Conservation (phyloP, 306 rosid genomes). For the Acacia melanoxylon region DNA sequence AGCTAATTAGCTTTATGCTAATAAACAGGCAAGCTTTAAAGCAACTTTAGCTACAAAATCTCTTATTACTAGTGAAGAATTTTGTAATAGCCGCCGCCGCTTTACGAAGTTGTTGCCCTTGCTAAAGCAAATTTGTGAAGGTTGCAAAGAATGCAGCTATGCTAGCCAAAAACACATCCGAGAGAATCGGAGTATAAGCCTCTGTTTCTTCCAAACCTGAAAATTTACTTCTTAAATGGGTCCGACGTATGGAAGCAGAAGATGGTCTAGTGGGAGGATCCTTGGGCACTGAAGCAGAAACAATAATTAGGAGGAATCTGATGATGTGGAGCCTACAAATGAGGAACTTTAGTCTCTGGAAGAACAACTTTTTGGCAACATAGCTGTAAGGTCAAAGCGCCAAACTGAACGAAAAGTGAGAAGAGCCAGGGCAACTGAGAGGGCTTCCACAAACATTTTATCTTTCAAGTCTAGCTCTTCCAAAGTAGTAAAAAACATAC, state of each 20-base stretch:
- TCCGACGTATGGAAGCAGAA: conserved; percentile 53
- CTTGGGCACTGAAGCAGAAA: conserved; percentile 36
- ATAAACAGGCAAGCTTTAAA: conserved; percentile 57
- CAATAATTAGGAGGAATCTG: conserved; percentile 43
- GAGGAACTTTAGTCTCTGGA: conserved; percentile 69
- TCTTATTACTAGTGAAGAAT: conserved; percentile 80
- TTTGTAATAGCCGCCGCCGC: conserved; percentile 80
- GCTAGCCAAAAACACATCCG: conserved; percentile 46
- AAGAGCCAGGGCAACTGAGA: conserved; percentile 84
- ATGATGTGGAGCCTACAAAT: conserved; percentile 46
- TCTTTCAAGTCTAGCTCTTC: conserved; percentile 65
- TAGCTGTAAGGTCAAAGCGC: conserved; percentile 80
- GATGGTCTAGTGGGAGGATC: conserved; percentile 45
- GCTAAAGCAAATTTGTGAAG: conserved; percentile 86
- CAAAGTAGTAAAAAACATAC: conserved; percentile 68
- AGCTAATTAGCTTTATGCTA: conserved; percentile 31
- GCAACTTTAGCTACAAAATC: conserved; percentile 69
- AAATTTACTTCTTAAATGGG: conserved; percentile 58
- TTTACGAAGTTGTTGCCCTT: conserved; percentile 91
- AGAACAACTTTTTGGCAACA: conserved; percentile 50
- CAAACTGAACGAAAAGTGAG: conserved; percentile 84
- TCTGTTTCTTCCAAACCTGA: conserved; percentile 40
- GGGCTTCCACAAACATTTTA: conserved; percentile 60
- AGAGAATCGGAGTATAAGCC: conserved; percentile 32
- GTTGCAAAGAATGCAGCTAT: conserved; percentile 79